Conservation (phyloP, 345 rosid genomes). For the Barbarea vulgaris region DNA sequence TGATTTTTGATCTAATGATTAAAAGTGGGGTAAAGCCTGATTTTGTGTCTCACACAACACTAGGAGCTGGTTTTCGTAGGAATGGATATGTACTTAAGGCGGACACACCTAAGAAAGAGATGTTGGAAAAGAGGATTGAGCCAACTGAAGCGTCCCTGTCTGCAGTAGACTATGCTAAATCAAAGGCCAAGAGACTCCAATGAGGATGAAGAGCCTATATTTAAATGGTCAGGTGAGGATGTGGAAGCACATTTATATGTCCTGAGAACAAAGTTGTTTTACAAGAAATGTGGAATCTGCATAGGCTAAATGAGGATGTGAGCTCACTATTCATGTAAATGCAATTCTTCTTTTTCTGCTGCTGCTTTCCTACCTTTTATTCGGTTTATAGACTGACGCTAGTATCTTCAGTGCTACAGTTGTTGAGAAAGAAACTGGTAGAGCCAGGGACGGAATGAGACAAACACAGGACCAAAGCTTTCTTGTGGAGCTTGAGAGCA, state of each 20-base stretch:
- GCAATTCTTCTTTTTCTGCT: background rate
- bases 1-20: background rate
- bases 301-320: constrained; percentile 6
- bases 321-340: constrained; percentile 2
- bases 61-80: constrained; percentile 11
- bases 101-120: constrained; percentile 44
- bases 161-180: constrained; percentile 16
- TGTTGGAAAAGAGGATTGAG: constrained; percentile 43
- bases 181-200: constrained; percentile 28
- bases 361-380: background rate
- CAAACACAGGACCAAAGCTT: background rate
- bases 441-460: background rate
- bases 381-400: background rate
- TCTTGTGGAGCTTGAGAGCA: background rate
- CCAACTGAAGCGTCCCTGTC: constrained; percentile 35
- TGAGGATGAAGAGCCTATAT: background rate
- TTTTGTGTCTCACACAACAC: background rate
- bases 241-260: background rate
- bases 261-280: constrained; percentile 1
- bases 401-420: background rate
- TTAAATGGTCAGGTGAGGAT: constrained; percentile 10
- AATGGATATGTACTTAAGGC: constrained; percentile 33
- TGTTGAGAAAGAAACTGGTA: background rate
- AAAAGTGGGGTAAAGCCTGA: constrained; percentile 5
- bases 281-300: constrained; percentile 1